These are phyloP conservation scores for Euphorbia lathyris DNA, from an alignment of 345 rosid genomes.

Conservation along the genomic window DNA sequence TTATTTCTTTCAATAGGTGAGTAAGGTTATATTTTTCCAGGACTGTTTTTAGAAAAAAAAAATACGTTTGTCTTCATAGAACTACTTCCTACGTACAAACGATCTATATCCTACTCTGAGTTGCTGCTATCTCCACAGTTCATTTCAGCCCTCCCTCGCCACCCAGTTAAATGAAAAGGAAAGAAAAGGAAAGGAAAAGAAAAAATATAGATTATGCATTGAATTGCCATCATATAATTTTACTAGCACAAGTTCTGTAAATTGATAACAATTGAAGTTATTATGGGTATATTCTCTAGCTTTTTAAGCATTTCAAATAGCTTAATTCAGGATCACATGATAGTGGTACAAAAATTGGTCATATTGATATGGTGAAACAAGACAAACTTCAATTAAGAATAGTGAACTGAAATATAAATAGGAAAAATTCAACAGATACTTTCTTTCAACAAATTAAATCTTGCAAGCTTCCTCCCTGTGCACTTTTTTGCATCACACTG, in stretches of 20 bases:
- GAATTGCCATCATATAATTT: not conserved
- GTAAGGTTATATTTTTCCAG: not conserved
- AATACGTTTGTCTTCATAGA: not conserved
- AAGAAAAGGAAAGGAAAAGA: not conserved
- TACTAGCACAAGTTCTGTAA: not conserved
- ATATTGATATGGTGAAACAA: not conserved
- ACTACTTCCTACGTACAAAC: not conserved
- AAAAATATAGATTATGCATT: not conserved
- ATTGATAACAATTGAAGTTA: not conserved
- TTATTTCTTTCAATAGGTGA: not conserved
- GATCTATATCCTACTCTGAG: not conserved
- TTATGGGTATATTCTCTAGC: not conserved
- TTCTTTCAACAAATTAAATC: conserved; percentile 88
- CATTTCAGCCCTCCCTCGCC: not conserved
- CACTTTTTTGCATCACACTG: conserved; percentile 97
- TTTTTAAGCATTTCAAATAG: not conserved
- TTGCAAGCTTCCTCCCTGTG: conserved; percentile 89
- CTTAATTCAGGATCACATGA: not conserved
- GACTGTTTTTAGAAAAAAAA: not conserved
- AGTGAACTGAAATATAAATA: not conserved
- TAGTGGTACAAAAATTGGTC: not conserved
- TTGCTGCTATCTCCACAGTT: not conserved
- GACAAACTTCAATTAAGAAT: not conserved
- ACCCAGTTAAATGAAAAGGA: not conserved
- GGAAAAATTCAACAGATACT: conserved; percentile 40